Conservation (phyloP, 768 basidiomycete species). For the Suillus americanus region DNA sequence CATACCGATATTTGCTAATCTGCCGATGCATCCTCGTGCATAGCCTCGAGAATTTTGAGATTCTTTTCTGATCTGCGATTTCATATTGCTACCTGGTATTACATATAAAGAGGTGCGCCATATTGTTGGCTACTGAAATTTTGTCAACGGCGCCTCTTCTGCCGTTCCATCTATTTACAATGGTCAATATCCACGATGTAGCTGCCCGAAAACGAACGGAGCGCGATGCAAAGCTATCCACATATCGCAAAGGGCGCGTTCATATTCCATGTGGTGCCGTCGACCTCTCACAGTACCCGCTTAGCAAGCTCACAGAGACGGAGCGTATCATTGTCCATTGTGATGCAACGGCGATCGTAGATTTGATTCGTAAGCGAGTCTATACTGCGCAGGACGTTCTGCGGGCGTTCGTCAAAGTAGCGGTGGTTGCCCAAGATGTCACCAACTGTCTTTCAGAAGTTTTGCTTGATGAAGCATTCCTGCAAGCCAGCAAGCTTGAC, state of each 20-base stretch:
- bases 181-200: neutral
- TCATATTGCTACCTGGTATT: neutral
- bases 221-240: conserved; percentile 19
- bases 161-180: neutral
- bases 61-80: neutral
- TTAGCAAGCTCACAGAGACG: conserved; percentile 22
- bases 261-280: conserved; percentile 5
- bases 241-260: conserved; percentile 6
- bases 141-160: neutral
- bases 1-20: neutral
- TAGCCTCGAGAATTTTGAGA: neutral
- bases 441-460: conserved; percentile 60
- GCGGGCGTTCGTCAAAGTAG: conserved; percentile 26
- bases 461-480: conserved; percentile 51
- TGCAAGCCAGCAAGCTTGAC: conserved; percentile 51
- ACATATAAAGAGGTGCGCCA: conserved; percentile 1
- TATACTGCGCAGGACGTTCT: conserved; percentile 28
- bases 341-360: conserved; percentile 29
- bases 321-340: conserved; percentile 29
- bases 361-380: conserved; percentile 19
- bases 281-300: conserved; percentile 28
- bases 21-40: neutral
- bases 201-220: conserved; percentile 24
- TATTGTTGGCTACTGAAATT: neutral
- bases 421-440: conserved; percentile 29